A percentile compares a stretch with the other conserved stretches of the same genome.
phyloP scores from a whole-genome alignment of 768 basidiomycete species.

The Ramaria rubella region DNA sequence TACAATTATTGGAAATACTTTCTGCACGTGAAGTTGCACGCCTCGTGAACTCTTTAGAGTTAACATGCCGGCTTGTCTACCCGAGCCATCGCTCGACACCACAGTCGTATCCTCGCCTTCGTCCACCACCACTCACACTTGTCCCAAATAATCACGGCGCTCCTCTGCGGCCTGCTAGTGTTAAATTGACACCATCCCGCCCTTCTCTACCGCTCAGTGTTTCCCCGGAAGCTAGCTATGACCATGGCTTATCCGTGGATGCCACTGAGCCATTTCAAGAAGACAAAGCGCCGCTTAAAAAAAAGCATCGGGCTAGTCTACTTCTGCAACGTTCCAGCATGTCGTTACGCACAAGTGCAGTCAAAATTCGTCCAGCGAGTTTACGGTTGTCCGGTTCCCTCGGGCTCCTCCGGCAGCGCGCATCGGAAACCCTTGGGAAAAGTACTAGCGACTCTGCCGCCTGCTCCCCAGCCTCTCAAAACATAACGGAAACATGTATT shows the following conservation, averaged over 20 bases:
- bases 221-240: too few relatives aligned
- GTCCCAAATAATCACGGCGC: not conserved
- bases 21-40: not conserved
- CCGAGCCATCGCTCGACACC: not conserved
- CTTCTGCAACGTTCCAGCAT: not conserved
- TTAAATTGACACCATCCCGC: not conserved
- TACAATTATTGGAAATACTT: not conserved
- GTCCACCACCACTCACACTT: not conserved
- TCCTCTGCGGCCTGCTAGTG: not conserved
- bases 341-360: not conserved
- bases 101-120: not conserved
- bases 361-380: not conserved
- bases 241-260: too few relatives aligned
- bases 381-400: not conserved
- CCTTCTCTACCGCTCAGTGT: not conserved
- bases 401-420: not conserved
- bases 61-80: not conserved
- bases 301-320: not conserved
- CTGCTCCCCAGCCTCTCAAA: not conserved
- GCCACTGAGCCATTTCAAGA: not conserved
- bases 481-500: not conserved
- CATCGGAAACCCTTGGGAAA: not conserved
- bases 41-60: slow-evolving; percentile 3
- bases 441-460: not conserved
- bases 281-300: not conserved